Base-by-base conservation (phyloP, 106 monocot species). In the Phalaenopsis aphrodite region DNA sequence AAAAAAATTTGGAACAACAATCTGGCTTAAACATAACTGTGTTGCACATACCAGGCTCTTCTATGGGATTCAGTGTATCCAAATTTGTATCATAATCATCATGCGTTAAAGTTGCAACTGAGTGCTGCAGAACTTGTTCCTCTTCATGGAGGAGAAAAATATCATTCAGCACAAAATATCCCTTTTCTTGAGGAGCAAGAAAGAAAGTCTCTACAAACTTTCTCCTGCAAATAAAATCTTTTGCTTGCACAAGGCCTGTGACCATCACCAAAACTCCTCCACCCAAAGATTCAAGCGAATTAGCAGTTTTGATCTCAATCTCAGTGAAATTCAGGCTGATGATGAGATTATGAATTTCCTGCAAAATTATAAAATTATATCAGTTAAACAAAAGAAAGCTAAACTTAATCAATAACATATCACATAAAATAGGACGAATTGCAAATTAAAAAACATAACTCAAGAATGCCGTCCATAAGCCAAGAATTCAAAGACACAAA, bases 101-200 rank as follows among this genome's bases (percentile, higher is more conserved):
- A 76, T 87, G 79, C 12, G 21, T 72, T 30, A 84, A 57, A 37
- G 56, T 24, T 24, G 76, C 46, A 75, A 72, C 16, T 9, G 72
- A 21, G 12, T 80, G 84, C 52, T 84, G 82, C 21, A 79, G 75
- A 36, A 56, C 42, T 24, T 81, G 66, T 69, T 92, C 89, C 58
- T 85, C 89, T 5, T 92, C 91, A 80, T 85, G 85, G 37, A 91
- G 77, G 17, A 89, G 89, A 58, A 89, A 80, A 49, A 92, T 87
- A 76, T 92, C 91, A 78, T 92, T 92, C 7, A 92, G 89, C 80
- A 92, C 80, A 82, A 87, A 92, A 82, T 79, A 92, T 71, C 89
- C 89, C 65, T 89, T 92, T n/a, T 92, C 91, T 79, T 89, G 91
- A 5, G 91, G 91, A 66, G 91, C 91, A 80, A 92, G 91, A 67